Conservation (phyloP, 805 yeast genomes). For the Wickerhamiella shivajii region DNA sequence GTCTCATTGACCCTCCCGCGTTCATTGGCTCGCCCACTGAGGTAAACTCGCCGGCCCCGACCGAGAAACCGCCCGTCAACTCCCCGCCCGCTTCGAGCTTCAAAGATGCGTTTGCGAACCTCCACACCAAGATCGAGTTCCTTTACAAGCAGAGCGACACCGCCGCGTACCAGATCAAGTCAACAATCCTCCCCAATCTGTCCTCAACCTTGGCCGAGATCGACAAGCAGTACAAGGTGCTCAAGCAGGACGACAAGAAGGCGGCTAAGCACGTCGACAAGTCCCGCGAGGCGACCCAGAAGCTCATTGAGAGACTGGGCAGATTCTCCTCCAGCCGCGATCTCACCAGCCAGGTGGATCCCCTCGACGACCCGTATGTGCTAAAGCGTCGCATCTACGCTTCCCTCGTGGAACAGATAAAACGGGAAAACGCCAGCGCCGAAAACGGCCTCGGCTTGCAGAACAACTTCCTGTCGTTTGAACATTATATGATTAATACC, state of each 20-base stretch:
- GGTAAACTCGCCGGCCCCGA: not conserved
- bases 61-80: slow-evolving; percentile 1
- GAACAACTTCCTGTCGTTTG: slow-evolving; percentile 28
- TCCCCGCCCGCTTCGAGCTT: slow-evolving; percentile 20
- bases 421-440: slow-evolving; percentile 31
- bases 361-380: slow-evolving; percentile 33
- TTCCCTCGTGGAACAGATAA: slow-evolving; percentile 29
- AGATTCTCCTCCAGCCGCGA: slow-evolving; percentile 20
- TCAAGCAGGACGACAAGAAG: slow-evolving; percentile 24
- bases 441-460: slow-evolving; percentile 32
- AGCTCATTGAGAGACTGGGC: slow-evolving; percentile 28
- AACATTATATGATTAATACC: slow-evolving; percentile 30
- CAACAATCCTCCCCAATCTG: slow-evolving; percentile 29
- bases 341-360: slow-evolving; percentile 25
- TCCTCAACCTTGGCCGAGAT: slow-evolving; percentile 28
- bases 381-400: slow-evolving; percentile 26
- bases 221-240: slow-evolving; percentile 29
- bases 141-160: slow-evolving; percentile 25
- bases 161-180: slow-evolving; percentile 26
- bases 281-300: slow-evolving; percentile 24
- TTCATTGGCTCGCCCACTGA: slow-evolving; percentile 14
- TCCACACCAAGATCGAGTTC: slow-evolving; percentile 23
- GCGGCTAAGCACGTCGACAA: slow-evolving; percentile 25
- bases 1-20: slow-evolving; percentile 24
- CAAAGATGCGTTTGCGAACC: slow-evolving; percentile 22